These are phyloP conservation scores for Hypoxylon sp. DNA, from an alignment of 2,329 filamentous ascomycete species.

Conservation along the genomic window DNA sequence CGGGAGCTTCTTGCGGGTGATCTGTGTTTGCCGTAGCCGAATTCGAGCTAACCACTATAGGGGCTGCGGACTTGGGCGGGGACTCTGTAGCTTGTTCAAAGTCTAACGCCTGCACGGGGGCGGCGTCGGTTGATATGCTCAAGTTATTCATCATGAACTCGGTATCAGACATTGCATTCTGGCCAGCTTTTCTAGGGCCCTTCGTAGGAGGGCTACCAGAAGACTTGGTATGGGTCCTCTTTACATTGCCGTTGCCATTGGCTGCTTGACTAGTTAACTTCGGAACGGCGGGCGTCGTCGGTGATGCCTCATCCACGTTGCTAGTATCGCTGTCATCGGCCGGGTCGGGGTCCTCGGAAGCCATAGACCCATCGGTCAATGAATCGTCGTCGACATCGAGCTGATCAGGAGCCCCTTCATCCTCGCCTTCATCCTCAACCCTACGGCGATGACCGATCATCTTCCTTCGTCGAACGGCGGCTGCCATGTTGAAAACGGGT, in stretches of 20 bases:
- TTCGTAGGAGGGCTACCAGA: slow-evolving; percentile 44
- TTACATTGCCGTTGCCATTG: slow-evolving; percentile 49
- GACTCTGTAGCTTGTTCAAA: slow-evolving; percentile 54
- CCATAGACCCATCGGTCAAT: slow-evolving; percentile 69
- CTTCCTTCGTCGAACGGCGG: slow-evolving; percentile 67
- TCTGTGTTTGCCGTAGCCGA: slow-evolving; percentile 54
- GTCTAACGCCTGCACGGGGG: slow-evolving; percentile 55
- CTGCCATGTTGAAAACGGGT: slow-evolving; percentile 53
- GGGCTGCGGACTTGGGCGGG: slow-evolving; percentile 54
- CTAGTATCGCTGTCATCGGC: slow-evolving; percentile 71
- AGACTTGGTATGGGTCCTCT: slow-evolving; percentile 39
- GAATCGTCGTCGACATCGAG: slow-evolving; percentile 72
- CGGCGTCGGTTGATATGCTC: slow-evolving; percentile 54
- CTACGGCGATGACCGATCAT: slow-evolving; percentile 73
- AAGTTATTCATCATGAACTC: slow-evolving; percentile 67
- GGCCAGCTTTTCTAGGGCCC: slow-evolving; percentile 47
- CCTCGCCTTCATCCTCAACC: slow-evolving; percentile 75
- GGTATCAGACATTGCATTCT: slow-evolving; percentile 59
- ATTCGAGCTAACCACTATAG: slow-evolving; percentile 64
- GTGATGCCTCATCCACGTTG: slow-evolving; percentile 65
- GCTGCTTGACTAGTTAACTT: slow-evolving; percentile 41
- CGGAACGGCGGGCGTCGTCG: slow-evolving; percentile 51
- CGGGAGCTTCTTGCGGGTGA: slow-evolving; percentile 63
- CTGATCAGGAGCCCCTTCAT: slow-evolving; percentile 66
- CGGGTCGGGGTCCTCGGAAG: slow-evolving; percentile 68